Evolutionary conservation across 495 filamentous ascomycete genomes (phyloP).

Genomic region (Podospora didyma): DNA sequence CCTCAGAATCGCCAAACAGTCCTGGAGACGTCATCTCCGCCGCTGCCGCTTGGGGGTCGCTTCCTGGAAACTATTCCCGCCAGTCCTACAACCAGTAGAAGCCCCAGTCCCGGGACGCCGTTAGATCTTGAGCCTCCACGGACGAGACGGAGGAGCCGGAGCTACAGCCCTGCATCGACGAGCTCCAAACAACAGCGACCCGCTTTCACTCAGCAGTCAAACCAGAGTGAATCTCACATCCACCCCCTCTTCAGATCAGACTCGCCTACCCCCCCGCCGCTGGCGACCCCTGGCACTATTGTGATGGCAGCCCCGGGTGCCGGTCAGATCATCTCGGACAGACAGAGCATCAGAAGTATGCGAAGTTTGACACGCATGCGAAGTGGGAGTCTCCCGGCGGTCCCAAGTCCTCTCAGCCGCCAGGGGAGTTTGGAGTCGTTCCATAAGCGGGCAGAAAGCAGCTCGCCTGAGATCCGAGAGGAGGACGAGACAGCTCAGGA

Average conservation of each 20-base stretch:
- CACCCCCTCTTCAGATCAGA: slow-evolving; percentile 81
- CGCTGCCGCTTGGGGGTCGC: slow-evolving; percentile 21
- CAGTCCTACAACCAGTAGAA: slow-evolving; percentile 48
- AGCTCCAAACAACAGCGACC: slow-evolving; percentile 23
- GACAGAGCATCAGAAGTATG: slow-evolving; percentile 45
- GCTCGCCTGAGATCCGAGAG: slow-evolving; percentile 27
- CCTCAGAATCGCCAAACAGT: slow-evolving; percentile 54
- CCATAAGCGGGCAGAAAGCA: slow-evolving; percentile 22
- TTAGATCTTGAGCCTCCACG: slow-evolving; percentile 41
- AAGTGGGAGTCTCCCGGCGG: slow-evolving; percentile 58
- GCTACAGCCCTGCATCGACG: slow-evolving; percentile 38
- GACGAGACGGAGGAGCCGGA: slow-evolving; percentile 35
- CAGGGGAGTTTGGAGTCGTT: slow-evolving; percentile 49
- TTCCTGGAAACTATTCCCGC: slow-evolving; percentile 60
- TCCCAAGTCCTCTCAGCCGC: slow-evolving; percentile 48
- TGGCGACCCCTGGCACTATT: slow-evolving; percentile 62
- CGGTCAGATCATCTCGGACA: slow-evolving; percentile 60
- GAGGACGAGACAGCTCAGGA: slow-evolving; percentile 18
- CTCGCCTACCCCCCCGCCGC: slow-evolving; percentile 66
- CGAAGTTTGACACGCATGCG: slow-evolving; percentile 61
- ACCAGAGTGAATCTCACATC: slow-evolving; percentile 65
- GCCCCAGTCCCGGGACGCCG: slow-evolving; percentile 44
- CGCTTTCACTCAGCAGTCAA: slow-evolving; percentile 31
- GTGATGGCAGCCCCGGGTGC: slow-evolving; percentile 68
- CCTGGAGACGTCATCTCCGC: slow-evolving; percentile 40